Evolutionary conservation across 1,139 yeast species (phyloP).

Genomic region (Chernovozyma sophiae-reginae): DNA sequence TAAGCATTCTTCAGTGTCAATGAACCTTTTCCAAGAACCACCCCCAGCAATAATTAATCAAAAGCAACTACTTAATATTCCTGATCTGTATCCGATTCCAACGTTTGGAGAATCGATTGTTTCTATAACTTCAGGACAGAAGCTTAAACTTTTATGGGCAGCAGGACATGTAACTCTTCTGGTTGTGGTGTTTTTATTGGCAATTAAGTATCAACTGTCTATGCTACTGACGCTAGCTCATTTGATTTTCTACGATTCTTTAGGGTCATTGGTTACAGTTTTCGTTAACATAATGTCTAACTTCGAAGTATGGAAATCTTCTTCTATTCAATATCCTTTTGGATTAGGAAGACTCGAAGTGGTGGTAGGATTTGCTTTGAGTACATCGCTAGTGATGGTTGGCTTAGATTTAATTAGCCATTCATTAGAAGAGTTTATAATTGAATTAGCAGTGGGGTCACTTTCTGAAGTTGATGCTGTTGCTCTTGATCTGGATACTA

Average conservation of each 20-base stretch:
- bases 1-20: constrained; percentile 94
- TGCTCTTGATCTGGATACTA: not conserved
- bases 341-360: constrained; percentile 89
- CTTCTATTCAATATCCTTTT: constrained; percentile 85
- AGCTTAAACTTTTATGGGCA: constrained; percentile 62
- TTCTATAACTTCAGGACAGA: constrained; percentile 53
- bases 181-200: constrained; percentile 54
- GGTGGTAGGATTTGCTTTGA: constrained; percentile 79
- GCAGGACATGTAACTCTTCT: constrained; percentile 55
- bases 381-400: constrained; percentile 82
- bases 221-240: constrained; percentile 82
- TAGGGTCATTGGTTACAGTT: constrained; percentile 69
- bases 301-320: constrained; percentile 85
- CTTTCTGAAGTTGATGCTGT: constrained; percentile 14
- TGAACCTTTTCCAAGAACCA: constrained; percentile 94
- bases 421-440: constrained; percentile 69
- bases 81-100: constrained; percentile 80
- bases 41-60: constrained; percentile 38
- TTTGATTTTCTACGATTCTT: constrained; percentile 78
- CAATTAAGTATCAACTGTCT: constrained; percentile 52
- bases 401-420: constrained; percentile 88
- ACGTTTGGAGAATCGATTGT: constrained; percentile 56
- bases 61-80: constrained; percentile 64
- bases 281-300: constrained; percentile 78
- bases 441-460: constrained; percentile 37